Base-by-base conservation (phyloP, 2,329 filamentous ascomycete species). In the Aspergillus clavatus region DNA sequence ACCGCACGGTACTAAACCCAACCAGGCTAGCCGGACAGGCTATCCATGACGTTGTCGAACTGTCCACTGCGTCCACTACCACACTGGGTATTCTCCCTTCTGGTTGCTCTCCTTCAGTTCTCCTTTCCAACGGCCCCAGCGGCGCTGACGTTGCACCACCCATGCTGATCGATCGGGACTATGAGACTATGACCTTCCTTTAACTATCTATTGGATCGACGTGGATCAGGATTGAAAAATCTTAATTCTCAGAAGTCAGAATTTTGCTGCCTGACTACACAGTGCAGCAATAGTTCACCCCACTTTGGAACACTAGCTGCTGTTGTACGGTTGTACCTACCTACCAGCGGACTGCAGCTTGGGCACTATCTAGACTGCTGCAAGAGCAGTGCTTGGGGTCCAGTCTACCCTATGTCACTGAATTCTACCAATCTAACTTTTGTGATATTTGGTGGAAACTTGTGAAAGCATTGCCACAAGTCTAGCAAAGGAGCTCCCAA, bases 11-110 rank as follows among this genome's bases (percentile, higher is more conserved):
- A 11, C 53, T 61, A 62, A 28, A 2, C 59, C 47, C 3, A 0
- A 54, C 51, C 6, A 2, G 53, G 56, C 21, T 33, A 27, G 35
- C 47, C 48, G 52, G 51, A 45, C 26, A 14, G 26, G 10, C 33
- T 37, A 51, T 58, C 57, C 59, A 65, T 65, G 62, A 65, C 62
- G 62, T 60, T 57, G 48, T 55, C 50, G 44, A 54, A 45, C 43
- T 43, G 38, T 43, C 40, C 38, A 38, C 19, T 10, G 26, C 51
- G 33, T 41, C 43, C 35, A 38, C 42, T 47, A 7, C 27, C 27
- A 19, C n/a, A n/a, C n/a, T n/a, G n/a, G n/a, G n/a, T n/a, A 19
- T 40, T 23, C 27, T 16, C 21, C 22, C 12, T n/a, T 24, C n/a
- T 31, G 11, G 22, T 14, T 29, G 12, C 14, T 26, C 23, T n/a